These are phyloP conservation scores for Acanthamoeba quina DNA, from an alignment of 208 protist genomes.

Conservation along the genomic window DNA sequence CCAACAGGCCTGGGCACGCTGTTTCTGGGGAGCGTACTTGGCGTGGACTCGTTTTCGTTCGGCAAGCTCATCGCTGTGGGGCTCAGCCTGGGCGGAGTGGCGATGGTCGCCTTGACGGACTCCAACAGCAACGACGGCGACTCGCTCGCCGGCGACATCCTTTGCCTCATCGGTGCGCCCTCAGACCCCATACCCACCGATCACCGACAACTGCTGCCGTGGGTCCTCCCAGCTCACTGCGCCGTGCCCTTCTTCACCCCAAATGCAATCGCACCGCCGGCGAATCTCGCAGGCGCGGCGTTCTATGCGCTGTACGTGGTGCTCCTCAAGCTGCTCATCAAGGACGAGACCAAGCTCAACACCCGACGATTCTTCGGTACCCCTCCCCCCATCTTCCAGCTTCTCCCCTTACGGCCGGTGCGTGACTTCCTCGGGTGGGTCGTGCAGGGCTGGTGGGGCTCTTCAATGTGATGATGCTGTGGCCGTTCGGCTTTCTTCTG, in stretches of 20 bases:
- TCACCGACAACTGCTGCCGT: background rate
- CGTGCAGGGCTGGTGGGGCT: conserved; percentile 62
- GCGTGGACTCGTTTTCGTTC: conserved; percentile 66
- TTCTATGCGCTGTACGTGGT: conserved; percentile 73
- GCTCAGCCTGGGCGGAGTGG: conserved; percentile 72
- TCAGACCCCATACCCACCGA: background rate
- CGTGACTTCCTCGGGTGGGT: background rate
- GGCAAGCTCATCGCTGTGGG: conserved; percentile 69
- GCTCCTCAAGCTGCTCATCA: conserved; percentile 69
- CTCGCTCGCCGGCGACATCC: conserved; percentile 55
- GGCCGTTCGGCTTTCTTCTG: conserved; percentile 73
- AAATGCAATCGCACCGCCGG: background rate
- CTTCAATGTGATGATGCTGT: conserved; percentile 66
- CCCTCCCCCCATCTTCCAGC: background rate
- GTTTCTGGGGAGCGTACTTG: conserved; percentile 50
- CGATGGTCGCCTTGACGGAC: conserved; percentile 47
- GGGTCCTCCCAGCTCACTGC: background rate
- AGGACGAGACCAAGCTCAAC: conserved; percentile 68
- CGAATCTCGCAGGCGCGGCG: background rate
- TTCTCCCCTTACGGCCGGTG: background rate
- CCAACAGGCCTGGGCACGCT: conserved; percentile 67
- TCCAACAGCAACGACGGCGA: conserved; percentile 12
- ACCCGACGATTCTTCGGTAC: conserved; percentile 73
- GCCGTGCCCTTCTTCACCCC: background rate
- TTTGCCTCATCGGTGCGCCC: conserved; percentile 67